These are phyloP conservation scores for Xenosphaeropsis pyriputrescens DNA, from an alignment of 2,329 filamentous ascomycete species.

Conservation along the genomic window DNA sequence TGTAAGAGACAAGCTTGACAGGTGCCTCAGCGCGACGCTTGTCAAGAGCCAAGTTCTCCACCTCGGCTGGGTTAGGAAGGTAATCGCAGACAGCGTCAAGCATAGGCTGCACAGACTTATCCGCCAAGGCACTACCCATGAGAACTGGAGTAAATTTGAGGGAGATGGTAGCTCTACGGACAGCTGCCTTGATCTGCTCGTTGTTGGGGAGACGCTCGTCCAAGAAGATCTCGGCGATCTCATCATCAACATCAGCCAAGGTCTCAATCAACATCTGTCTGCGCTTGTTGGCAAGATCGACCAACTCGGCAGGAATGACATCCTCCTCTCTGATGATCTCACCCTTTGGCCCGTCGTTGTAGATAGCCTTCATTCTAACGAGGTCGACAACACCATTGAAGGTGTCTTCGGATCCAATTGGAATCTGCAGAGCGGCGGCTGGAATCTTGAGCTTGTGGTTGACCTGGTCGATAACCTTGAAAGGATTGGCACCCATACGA, in stretches of 20 bases:
- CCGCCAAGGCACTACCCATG: slow-evolving; percentile 89
- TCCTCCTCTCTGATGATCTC: slow-evolving; percentile 63
- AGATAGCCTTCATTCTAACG: slow-evolving; percentile 82
- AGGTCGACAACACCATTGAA: slow-evolving; percentile 90
- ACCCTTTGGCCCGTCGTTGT: slow-evolving; percentile 76
- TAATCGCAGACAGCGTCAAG: slow-evolving; percentile 94
- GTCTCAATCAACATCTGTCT: slow-evolving; percentile 81
- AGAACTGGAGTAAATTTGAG: slow-evolving; percentile 89
- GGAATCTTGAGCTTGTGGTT: slow-evolving; percentile 89
- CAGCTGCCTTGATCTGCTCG: slow-evolving; percentile 80
- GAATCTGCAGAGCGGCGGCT: slow-evolving; percentile 86
- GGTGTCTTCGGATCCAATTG: slow-evolving; percentile 82
- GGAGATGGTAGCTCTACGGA: slow-evolving; percentile 76
- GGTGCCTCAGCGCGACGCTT: slow-evolving; percentile 61
- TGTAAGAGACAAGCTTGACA: slow-evolving; percentile 85
- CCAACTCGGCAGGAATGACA: slow-evolving; percentile 69
- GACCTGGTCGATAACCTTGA: slow-evolving; percentile 95
- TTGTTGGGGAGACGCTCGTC: slow-evolving; percentile 70
- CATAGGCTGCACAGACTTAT: slow-evolving; percentile 94
- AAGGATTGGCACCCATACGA: slow-evolving; percentile 94
- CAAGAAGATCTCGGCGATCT: slow-evolving; percentile 89
- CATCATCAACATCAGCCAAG: slow-evolving; percentile 91
- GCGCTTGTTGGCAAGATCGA: slow-evolving; percentile 67
- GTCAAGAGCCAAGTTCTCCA: slow-evolving; percentile 82
- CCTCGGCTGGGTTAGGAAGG: slow-evolving; percentile 80